Conservation (phyloP, 1,139 yeast genomes). For the Blastobotrys persicus region DNA sequence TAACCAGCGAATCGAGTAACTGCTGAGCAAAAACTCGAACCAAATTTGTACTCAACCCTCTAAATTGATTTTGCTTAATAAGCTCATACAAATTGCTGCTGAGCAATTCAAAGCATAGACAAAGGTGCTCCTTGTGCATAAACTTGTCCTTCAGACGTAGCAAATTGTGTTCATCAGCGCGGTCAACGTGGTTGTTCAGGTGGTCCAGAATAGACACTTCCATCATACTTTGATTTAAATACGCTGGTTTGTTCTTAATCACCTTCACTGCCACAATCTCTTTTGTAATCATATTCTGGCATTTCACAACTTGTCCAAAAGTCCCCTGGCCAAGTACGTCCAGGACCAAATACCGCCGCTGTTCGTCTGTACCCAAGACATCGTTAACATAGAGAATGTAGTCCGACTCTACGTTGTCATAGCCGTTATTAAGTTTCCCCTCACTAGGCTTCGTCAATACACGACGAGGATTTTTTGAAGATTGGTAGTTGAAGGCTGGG, state of each 20-base stretch:
- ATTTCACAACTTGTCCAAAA: conserved; percentile 97
- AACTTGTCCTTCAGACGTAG: conserved; percentile 81
- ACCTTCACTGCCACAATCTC: conserved; percentile 94
- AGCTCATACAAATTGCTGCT: conserved; percentile 88
- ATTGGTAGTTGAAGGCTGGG: conserved; percentile 79
- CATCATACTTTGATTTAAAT: conserved; percentile 84
- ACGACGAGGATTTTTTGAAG: conserved; percentile 84
- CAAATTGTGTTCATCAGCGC: conserved; percentile 67
- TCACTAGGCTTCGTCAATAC: conserved; percentile 92
- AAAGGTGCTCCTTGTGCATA: conserved; percentile 87
- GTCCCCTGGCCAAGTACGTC: conserved; percentile 96
- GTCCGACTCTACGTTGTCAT: conserved; percentile 85
- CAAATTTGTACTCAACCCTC: conserved; percentile 78
- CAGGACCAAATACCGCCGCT: conserved; percentile 76
- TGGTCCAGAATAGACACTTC: conserved; percentile 86
- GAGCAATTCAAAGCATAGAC: conserved; percentile 85
- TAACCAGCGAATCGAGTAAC: conserved; percentile 72
- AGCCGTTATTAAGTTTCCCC: conserved; percentile 76
- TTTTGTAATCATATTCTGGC: conserved; percentile 86
- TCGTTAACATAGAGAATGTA: conserved; percentile 93
- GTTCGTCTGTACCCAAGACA: conserved; percentile 83
- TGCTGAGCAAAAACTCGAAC: conserved; percentile 79
- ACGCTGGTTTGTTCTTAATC: conserved; percentile 88
- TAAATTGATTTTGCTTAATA: conserved; percentile 89
- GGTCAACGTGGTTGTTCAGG: conserved; percentile 70